phyloP scores from a whole-genome alignment of 2,329 filamentous ascomycete species.

The Beauveria asiatica region DNA sequence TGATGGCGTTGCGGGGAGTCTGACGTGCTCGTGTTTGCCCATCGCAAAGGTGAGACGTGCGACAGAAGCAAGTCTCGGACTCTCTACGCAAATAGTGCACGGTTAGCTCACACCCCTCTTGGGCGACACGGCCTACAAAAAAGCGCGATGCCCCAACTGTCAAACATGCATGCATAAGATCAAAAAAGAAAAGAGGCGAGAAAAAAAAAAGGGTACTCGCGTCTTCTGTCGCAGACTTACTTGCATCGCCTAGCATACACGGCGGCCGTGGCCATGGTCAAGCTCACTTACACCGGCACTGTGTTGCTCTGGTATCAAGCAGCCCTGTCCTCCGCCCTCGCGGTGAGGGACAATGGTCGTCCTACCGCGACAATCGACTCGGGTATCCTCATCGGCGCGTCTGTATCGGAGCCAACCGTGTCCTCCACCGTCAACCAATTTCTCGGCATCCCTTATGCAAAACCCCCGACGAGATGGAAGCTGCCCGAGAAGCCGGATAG shows the following conservation, averaged over 20 bases:
- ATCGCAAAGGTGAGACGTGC: not conserved
- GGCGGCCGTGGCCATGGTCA: not conserved
- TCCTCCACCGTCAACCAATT: slow-evolving; percentile 18
- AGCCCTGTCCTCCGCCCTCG: not conserved
- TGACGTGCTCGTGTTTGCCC: not conserved
- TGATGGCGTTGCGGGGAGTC: not conserved
- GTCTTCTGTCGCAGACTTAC: not conserved
- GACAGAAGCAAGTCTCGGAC: not conserved
- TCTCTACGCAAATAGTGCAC: not conserved
- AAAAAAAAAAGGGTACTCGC: not conserved
- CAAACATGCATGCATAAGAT: not conserved
- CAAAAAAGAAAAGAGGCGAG: not conserved
- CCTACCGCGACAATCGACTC: slow-evolving; percentile 5
- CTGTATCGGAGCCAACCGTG: not conserved
- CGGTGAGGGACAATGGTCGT: not conserved
- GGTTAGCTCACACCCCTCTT: not conserved
- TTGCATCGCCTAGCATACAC: not conserved
- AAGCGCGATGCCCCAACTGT: not conserved
- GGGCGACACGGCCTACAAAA: not conserved
- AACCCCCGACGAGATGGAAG: slow-evolving; percentile 19
- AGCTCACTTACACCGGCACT: not conserved
- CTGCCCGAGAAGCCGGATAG: slow-evolving; percentile 14
- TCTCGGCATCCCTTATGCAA: slow-evolving; percentile 24
- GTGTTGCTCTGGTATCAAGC: slow-evolving; percentile 3
- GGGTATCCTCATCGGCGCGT: not conserved